Evolutionary conservation across 371 early-diverging fungal species (phyloP).

Genomic region (Saksenaea vasiformis): DNA sequence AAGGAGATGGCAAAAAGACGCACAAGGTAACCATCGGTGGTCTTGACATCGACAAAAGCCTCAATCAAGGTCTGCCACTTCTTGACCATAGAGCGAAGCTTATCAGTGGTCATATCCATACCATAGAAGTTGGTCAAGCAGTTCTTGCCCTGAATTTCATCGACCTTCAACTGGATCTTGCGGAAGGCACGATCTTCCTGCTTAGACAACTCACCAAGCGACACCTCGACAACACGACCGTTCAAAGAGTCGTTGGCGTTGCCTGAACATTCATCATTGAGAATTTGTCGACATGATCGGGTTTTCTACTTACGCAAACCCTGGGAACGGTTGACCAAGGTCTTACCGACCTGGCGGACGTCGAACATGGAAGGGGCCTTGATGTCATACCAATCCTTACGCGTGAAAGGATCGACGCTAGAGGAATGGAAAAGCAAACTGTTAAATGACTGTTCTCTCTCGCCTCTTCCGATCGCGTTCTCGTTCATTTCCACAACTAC

Average conservation of each 20-base stretch:
- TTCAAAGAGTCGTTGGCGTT: slow-evolving; percentile 94
- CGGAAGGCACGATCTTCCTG: slow-evolving; percentile 93
- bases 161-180: slow-evolving; percentile 97
- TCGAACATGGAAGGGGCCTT: slow-evolving; percentile 59
- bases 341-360: slow-evolving; percentile 92
- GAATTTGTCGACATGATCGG: slow-evolving; percentile 10
- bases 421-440: slow-evolving; percentile 5
- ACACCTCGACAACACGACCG: slow-evolving; percentile 96
- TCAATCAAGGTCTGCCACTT: slow-evolving; percentile 99
- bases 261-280: slow-evolving; percentile 44
- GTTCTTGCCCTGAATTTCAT: slow-evolving; percentile 97
- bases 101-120: slow-evolving; percentile 99
- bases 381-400: too few species aligned
- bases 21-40: slow-evolving; percentile 98
- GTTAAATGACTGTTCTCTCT: background rate
- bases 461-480: background rate
- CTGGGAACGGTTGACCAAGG: slow-evolving; percentile 98
- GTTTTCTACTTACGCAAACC: slow-evolving; percentile 73
- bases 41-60: slow-evolving; percentile 97
- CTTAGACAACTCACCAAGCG: slow-evolving; percentile 96
- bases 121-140: slow-evolving; percentile 99
- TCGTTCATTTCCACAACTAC: too few species aligned
- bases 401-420: slow-evolving; percentile 59
- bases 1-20: slow-evolving; percentile 97
- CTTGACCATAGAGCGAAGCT: slow-evolving; percentile 98